Percentiles rank a stretch among this genome's conserved stretches.
Conservation (phyloP, 805 yeast genomes). For the Suhomyces sp. region DNA sequence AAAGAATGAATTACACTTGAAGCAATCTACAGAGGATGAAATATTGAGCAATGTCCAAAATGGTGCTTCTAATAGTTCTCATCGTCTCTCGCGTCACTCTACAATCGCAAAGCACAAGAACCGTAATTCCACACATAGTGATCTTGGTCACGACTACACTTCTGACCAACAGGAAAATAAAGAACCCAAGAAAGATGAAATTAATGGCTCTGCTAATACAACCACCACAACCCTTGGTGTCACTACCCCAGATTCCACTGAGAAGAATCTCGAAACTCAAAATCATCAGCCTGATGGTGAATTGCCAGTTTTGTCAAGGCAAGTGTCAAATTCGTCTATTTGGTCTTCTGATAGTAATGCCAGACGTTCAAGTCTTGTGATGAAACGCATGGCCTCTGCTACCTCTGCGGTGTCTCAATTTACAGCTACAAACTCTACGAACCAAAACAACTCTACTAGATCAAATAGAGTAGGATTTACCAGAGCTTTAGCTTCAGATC, state of each 20-base stretch:
- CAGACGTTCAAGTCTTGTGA: constrained; percentile 26
- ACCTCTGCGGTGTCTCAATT: constrained; percentile 29
- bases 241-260: constrained; percentile 4
- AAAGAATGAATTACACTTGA: constrained; percentile 40
- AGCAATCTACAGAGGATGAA: constrained; percentile 19
- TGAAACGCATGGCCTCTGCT: constrained; percentile 30
- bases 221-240: constrained; percentile 5
- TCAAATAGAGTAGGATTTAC: constrained; percentile 35
- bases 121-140: constrained; percentile 4
- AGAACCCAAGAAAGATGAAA: constrained; percentile 1
- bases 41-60: constrained; percentile 1
- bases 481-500: constrained; percentile 38
- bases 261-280: neutral
- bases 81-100: constrained; percentile 12
- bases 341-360: constrained; percentile 37
- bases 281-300: constrained; percentile 1
- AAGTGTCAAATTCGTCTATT: constrained; percentile 31
- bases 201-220: constrained; percentile 2
- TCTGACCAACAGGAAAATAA: neutral
- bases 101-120: constrained; percentile 6
- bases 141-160: constrained; percentile 1
- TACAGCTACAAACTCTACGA: constrained; percentile 16
- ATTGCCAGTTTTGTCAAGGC: constrained; percentile 16
- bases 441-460: constrained; percentile 16
- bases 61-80: constrained; percentile 3